Conservation (phyloP, 2,329 filamentous ascomycete species). For the Penicillium psychrosexuale region DNA sequence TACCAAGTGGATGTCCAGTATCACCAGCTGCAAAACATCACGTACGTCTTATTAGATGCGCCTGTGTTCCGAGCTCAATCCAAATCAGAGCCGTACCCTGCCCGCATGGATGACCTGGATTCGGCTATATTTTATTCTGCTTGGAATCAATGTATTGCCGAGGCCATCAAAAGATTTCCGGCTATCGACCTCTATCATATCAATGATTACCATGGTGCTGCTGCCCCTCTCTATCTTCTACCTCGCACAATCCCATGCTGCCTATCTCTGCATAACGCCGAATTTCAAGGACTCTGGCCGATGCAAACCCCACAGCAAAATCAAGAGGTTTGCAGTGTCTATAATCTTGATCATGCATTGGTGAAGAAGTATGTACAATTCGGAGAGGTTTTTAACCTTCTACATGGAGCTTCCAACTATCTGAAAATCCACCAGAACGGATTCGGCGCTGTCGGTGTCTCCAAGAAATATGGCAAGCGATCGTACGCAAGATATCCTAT, state of each 20-base stretch:
- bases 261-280: conserved; percentile 65
- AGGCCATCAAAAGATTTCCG: conserved; percentile 60
- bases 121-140: conserved; percentile 66
- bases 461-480: conserved; percentile 65
- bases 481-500: conserved; percentile 66
- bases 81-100: conserved; percentile 62
- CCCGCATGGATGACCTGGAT: conserved; percentile 67
- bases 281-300: conserved; percentile 67
- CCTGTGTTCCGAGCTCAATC: conserved; percentile 65
- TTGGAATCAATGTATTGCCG: conserved; percentile 68
- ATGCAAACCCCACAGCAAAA: conserved; percentile 61
- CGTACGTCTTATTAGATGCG: conserved; percentile 64
- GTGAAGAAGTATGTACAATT: conserved; percentile 64
- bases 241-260: conserved; percentile 61
- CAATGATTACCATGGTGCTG: conserved; percentile 63
- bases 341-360: conserved; percentile 62
- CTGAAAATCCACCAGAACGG: conserved; percentile 64
- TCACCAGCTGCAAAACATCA: conserved; percentile 63
- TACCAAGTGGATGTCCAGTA: conserved; percentile 65
- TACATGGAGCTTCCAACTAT: conserved; percentile 64
- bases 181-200: conserved; percentile 64
- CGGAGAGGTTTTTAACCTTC: conserved; percentile 65
- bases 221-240: conserved; percentile 63
- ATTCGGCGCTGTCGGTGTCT: conserved; percentile 65
- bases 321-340: conserved; percentile 62